These are phyloP conservation scores for Penicillium sp. DNA, from an alignment of 2,329 filamentous ascomycete genomes.

Conservation along the genomic window DNA sequence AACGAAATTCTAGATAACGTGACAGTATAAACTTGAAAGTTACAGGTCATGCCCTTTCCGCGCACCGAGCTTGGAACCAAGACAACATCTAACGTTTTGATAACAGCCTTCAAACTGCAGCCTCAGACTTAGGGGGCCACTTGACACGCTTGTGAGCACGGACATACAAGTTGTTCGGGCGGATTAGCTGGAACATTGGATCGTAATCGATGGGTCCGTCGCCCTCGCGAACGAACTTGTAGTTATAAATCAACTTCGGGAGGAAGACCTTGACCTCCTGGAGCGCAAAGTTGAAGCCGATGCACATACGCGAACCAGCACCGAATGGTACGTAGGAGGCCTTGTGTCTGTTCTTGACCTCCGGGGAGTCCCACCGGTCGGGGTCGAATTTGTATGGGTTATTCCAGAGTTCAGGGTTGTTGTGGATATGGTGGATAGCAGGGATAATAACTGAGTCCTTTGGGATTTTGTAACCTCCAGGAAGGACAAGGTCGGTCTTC, in stretches of 20 bases:
- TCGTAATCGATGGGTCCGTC: constrained; percentile 49
- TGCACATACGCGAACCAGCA: constrained; percentile 57
- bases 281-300: constrained; percentile 65
- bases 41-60: background rate
- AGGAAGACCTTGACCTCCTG: constrained; percentile 59
- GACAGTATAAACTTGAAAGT: background rate
- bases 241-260: constrained; percentile 59
- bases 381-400: constrained; percentile 60
- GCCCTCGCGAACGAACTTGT: constrained; percentile 54
- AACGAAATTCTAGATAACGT: too few relatives aligned
- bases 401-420: constrained; percentile 58
- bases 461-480: constrained; percentile 59
- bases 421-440: constrained; percentile 48
- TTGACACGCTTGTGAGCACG: constrained; percentile 20
- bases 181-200: constrained; percentile 30
- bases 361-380: constrained; percentile 56
- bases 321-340: constrained; percentile 61
- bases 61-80: background rate
- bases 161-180: constrained; percentile 30
- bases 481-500: constrained; percentile 57
- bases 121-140: constrained; percentile 13
- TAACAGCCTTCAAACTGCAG: background rate
- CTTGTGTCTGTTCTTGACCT: constrained; percentile 54
- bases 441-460: constrained; percentile 56
- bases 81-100: background rate